Conservation (phyloP, 495 filamentous ascomycete genomes). For the Thozetella sp. region DNA sequence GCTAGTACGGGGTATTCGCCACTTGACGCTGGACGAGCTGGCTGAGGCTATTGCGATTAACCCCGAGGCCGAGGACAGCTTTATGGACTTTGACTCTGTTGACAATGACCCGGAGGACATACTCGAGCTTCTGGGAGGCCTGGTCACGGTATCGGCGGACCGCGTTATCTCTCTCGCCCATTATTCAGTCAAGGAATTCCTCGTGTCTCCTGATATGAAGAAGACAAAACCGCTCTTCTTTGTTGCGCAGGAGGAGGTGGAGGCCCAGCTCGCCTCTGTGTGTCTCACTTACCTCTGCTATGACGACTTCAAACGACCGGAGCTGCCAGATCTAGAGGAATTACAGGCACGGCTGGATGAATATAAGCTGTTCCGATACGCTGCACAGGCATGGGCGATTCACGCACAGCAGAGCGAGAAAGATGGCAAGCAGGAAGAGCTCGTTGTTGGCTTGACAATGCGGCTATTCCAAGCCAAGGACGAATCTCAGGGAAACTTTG, state of each 20-base stretch:
- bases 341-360: background rate
- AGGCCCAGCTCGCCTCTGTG: slow-evolving; percentile 2
- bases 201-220: slow-evolving; percentile 9
- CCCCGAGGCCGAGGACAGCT: slow-evolving; percentile 4
- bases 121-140: slow-evolving; percentile 5
- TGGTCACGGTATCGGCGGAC: slow-evolving; percentile 5
- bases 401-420: slow-evolving; percentile 4
- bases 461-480: background rate
- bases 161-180: slow-evolving; percentile 17
- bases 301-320: background rate
- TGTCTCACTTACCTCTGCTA: slow-evolving; percentile 10
- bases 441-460: background rate
- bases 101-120: slow-evolving; percentile 9
- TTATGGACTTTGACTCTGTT: slow-evolving; percentile 6
- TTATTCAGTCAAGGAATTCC: slow-evolving; percentile 27
- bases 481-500: background rate
- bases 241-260: slow-evolving; percentile 2
- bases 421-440: slow-evolving; percentile 1
- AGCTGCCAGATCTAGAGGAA: background rate
- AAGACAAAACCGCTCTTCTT: slow-evolving; percentile 6
- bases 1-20: slow-evolving; percentile 11
- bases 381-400: background rate
- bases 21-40: slow-evolving; percentile 20
- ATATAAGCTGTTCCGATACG: slow-evolving; percentile 4
- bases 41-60: slow-evolving; percentile 18